Conservation (phyloP, 2,329 filamentous ascomycete genomes). For the Fusarium multiceps region DNA sequence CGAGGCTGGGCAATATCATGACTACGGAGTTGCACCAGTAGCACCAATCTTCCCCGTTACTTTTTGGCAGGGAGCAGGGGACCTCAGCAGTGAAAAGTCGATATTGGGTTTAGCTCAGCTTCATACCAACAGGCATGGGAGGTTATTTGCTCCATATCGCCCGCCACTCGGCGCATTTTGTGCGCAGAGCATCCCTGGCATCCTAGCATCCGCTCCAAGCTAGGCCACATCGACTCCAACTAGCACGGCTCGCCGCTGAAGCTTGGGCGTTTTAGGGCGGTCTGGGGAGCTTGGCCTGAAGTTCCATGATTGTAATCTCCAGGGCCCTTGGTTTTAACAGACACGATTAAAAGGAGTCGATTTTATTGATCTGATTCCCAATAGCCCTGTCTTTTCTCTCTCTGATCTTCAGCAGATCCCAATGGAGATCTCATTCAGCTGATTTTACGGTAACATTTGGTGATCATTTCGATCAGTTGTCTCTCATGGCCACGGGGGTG, state of each 20-base stretch:
- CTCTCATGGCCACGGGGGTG: constrained; percentile 16
- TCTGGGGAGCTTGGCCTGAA: constrained; percentile 19
- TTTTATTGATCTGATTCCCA: constrained; percentile 14
- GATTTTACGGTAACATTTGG: neutral
- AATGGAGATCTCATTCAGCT: constrained; percentile 12
- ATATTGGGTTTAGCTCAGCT: constrained; percentile 41
- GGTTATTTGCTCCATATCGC: constrained; percentile 31
- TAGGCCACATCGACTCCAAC: constrained; percentile 29
- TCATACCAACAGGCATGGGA: constrained; percentile 27
- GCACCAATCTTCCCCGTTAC: constrained; percentile 23
- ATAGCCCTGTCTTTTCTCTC: constrained; percentile 1
- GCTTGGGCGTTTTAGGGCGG: constrained; percentile 29
- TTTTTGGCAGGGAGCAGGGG: constrained; percentile 26
- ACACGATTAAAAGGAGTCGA: constrained; percentile 34
- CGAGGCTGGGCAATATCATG: constrained; percentile 45
- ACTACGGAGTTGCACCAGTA: constrained; percentile 34
- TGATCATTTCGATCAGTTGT: neutral
- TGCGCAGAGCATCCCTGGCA: constrained; percentile 28
- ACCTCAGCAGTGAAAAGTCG: constrained; percentile 28
- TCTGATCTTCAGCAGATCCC: constrained; percentile 31
- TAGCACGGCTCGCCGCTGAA: constrained; percentile 30
- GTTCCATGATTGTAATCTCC: constrained; percentile 31
- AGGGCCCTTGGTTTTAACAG: constrained; percentile 28
- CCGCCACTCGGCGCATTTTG: constrained; percentile 44
- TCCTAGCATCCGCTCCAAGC: constrained; percentile 22